These are phyloP conservation scores for Austropuccinia psidii DNA, from an alignment of 1,284 basidiomycete species.

Conservation along the genomic window DNA sequence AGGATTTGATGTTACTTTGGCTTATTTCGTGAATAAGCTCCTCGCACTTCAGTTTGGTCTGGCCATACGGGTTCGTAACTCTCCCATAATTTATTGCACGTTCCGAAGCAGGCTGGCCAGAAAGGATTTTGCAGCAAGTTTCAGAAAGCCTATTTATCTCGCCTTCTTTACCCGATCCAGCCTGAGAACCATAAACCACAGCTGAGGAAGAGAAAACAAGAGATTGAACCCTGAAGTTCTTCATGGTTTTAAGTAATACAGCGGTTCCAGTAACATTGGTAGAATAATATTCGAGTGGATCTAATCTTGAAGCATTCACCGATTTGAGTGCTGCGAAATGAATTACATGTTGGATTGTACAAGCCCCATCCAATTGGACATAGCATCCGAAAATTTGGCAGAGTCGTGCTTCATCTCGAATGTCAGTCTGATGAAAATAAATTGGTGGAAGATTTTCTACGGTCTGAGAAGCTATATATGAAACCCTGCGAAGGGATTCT, in stretches of 20 bases:
- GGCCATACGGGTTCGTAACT: not conserved
- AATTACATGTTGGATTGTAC: not conserved
- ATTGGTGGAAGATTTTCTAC: too few relatives aligned
- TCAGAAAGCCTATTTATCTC: not conserved
- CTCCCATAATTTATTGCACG: not conserved
- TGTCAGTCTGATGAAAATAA: not conserved
- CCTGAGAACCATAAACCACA: constrained; percentile 6
- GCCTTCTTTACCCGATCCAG: not conserved
- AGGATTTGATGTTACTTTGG: not conserved
- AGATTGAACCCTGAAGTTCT: not conserved
- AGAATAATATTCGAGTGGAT: not conserved
- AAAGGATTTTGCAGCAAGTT: too few relatives aligned
- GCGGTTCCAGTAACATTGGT: not conserved
- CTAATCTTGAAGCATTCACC: not conserved
- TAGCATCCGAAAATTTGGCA: not conserved
- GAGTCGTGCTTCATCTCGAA: not conserved
- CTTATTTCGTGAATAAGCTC: not conserved
- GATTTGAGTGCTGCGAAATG: constrained; percentile 1
- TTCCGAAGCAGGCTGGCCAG: too few relatives aligned
- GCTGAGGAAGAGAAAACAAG: not conserved
- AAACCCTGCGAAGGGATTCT: not conserved
- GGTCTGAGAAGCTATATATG: not conserved
- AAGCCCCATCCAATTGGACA: too few relatives aligned
- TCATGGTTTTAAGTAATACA: not conserved
- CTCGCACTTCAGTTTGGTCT: constrained; percentile 2